Conservation (phyloP, 495 filamentous ascomycete species). For the Pyrenopolyporus hunteri region DNA sequence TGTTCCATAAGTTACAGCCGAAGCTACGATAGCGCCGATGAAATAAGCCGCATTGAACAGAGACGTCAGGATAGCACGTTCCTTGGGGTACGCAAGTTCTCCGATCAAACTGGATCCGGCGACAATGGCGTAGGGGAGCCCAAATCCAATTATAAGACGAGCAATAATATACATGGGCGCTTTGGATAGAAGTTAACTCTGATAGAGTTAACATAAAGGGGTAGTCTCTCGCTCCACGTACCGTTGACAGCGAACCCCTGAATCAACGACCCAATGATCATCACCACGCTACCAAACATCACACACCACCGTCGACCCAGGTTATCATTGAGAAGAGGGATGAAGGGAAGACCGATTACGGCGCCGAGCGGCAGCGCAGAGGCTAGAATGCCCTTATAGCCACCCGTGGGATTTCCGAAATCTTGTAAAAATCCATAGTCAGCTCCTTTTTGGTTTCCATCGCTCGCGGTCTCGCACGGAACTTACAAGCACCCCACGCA, state of each 20-base stretch:
- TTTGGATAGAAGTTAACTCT: slow-evolving; percentile 6
- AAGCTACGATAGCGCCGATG: slow-evolving; percentile 66
- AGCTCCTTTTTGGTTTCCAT: background rate
- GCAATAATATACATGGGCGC: slow-evolving; percentile 68
- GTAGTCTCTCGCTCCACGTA: slow-evolving; percentile 23
- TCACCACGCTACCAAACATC: slow-evolving; percentile 62
- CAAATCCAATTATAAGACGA: slow-evolving; percentile 69
- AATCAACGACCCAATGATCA: slow-evolving; percentile 63
- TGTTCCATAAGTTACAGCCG: slow-evolving; percentile 63
- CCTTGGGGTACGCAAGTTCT: slow-evolving; percentile 70
- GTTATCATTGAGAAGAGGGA: slow-evolving; percentile 62
- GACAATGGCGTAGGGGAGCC: slow-evolving; percentile 68
- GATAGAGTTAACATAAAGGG: background rate
- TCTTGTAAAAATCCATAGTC: slow-evolving; percentile 31
- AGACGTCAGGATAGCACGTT: slow-evolving; percentile 68
- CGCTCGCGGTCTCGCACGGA: slow-evolving; percentile 32
- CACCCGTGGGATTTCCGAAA: slow-evolving; percentile 52
- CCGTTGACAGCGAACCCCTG: slow-evolving; percentile 59
- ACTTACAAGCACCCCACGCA: slow-evolving; percentile 63
- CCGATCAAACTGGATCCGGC: slow-evolving; percentile 68
- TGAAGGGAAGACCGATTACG: slow-evolving; percentile 62
- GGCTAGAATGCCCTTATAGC: slow-evolving; percentile 54
- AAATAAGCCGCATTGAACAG: slow-evolving; percentile 72
- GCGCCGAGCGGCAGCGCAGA: slow-evolving; percentile 53
- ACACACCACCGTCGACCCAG: slow-evolving; percentile 64